phyloP scores from a whole-genome alignment of 805 yeast genomes.

The Ogataea trehaloabstinens region DNA sequence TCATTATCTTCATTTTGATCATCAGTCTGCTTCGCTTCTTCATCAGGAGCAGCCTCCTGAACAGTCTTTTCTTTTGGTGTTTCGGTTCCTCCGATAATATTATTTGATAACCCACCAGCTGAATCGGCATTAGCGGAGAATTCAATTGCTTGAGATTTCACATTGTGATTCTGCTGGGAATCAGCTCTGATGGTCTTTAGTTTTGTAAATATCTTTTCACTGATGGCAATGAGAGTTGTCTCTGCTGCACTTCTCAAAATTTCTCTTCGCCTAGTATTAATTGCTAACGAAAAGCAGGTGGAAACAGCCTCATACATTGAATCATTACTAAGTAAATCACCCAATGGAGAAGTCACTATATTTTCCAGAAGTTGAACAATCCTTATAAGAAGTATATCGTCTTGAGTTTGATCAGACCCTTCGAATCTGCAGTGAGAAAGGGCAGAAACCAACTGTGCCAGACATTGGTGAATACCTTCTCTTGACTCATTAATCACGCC shows the following conservation, averaged over 20 bases:
- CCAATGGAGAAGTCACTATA: constrained; percentile 62
- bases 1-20: constrained; percentile 4
- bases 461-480: constrained; percentile 51
- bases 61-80: constrained; percentile 1
- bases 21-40: constrained; percentile 4
- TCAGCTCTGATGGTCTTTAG: constrained; percentile 49
- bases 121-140: constrained; percentile 23
- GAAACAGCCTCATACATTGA: constrained; percentile 85
- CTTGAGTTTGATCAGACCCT: constrained; percentile 88
- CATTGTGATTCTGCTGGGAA: constrained; percentile 28
- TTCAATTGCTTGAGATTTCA: constrained; percentile 26
- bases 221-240: constrained; percentile 67
- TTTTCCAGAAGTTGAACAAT: constrained; percentile 73
- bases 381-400: constrained; percentile 85
- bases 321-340: constrained; percentile 71
- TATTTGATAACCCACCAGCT: constrained; percentile 46
- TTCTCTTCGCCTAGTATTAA: constrained; percentile 89
- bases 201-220: constrained; percentile 64
- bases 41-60: background rate
- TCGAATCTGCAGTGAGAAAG: constrained; percentile 94
- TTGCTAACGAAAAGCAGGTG: constrained; percentile 86
- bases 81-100: constrained; percentile 51
- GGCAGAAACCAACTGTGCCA: constrained; percentile 67
- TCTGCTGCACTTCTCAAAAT: constrained; percentile 88
- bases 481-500: constrained; percentile 59